Conservation (phyloP, 352 stramenopile genomes). For the Vaucheria bursata region DNA sequence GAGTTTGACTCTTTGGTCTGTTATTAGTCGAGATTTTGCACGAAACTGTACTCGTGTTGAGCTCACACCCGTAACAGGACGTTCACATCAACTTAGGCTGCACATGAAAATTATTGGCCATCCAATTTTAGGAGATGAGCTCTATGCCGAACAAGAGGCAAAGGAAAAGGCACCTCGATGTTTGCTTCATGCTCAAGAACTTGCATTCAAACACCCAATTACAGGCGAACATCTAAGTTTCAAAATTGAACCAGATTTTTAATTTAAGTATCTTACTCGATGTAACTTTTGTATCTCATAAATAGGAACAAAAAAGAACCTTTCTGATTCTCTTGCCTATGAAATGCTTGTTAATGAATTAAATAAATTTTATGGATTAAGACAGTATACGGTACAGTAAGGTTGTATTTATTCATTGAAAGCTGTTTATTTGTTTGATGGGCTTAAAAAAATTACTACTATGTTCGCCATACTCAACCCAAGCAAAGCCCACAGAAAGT, state of each 20-base stretch:
- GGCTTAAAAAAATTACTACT: too few relatives aligned
- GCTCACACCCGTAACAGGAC: constrained; percentile 34
- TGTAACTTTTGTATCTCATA: background rate
- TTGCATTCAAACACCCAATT: constrained; percentile 24
- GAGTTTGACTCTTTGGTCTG: constrained; percentile 31
- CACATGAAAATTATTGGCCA: constrained; percentile 40
- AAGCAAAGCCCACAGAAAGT: too few relatives aligned
- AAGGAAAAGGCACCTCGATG: constrained; percentile 15
- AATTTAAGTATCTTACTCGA: background rate
- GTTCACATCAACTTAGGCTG: constrained; percentile 38
- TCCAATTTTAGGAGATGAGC: constrained; percentile 37
- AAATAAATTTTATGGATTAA: too few relatives aligned
- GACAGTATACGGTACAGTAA: too few relatives aligned
- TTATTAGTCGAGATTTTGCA: background rate
- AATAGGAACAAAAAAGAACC: too few relatives aligned
- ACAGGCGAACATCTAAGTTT: constrained; percentile 30
- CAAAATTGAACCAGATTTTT: constrained; percentile 25
- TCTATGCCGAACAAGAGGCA: constrained; percentile 27
- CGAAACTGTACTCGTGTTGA: constrained; percentile 24
- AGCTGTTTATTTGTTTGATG: too few relatives aligned
- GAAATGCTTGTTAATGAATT: too few relatives aligned
- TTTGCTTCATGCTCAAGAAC: constrained; percentile 29
- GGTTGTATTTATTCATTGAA: too few relatives aligned
- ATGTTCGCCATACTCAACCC: too few relatives aligned
- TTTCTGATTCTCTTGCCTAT: too few relatives aligned